Conservation (phyloP, 352 stramenopile genomes). For the Phytopythium kandeliae region DNA sequence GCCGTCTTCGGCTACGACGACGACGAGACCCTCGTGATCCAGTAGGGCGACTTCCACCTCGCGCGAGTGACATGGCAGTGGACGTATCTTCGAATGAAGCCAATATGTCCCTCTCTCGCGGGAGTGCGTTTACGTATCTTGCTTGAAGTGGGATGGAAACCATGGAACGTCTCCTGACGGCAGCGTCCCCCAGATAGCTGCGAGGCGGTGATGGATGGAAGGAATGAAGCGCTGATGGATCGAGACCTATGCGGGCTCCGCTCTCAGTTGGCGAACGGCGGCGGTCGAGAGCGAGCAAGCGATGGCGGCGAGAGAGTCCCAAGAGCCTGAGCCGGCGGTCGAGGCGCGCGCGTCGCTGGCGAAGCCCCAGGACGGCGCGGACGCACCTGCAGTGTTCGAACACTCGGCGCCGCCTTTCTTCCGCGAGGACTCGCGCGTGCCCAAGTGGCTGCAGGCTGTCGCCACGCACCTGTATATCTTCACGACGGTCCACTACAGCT, state of each 20-base stretch:
- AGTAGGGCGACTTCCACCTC: slow-evolving; percentile 20
- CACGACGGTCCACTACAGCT: slow-evolving; percentile 41
- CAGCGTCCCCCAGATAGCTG: too few relatives aligned
- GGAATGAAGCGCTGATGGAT: neutral
- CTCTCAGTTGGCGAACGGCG: neutral
- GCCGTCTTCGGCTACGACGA: slow-evolving; percentile 64
- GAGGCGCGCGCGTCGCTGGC: neutral
- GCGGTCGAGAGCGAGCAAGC: neutral
- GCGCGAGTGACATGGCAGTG: slow-evolving; percentile 1
- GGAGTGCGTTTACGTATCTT: too few relatives aligned
- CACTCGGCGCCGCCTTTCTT: slow-evolving; percentile 31
- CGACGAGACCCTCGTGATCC: slow-evolving; percentile 66
- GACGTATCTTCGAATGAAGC: neutral
- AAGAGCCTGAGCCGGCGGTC: slow-evolving; percentile 1
- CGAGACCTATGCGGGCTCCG: too few relatives aligned
- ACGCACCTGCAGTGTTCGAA: slow-evolving; percentile 9
- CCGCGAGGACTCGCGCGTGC: slow-evolving; percentile 15
- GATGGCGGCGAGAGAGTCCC: slow-evolving; percentile 1
- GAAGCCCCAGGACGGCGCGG: neutral
- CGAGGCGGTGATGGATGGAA: neutral
- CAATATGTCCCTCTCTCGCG: neutral
- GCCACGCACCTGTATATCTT: slow-evolving; percentile 29
- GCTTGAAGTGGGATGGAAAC: neutral
- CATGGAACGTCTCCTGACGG: neutral
- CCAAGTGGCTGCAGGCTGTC: slow-evolving; percentile 18